These are phyloP conservation scores for Chlorella sp. DNA, from an alignment of 139 green algal genomes.

Conservation along the genomic window DNA sequence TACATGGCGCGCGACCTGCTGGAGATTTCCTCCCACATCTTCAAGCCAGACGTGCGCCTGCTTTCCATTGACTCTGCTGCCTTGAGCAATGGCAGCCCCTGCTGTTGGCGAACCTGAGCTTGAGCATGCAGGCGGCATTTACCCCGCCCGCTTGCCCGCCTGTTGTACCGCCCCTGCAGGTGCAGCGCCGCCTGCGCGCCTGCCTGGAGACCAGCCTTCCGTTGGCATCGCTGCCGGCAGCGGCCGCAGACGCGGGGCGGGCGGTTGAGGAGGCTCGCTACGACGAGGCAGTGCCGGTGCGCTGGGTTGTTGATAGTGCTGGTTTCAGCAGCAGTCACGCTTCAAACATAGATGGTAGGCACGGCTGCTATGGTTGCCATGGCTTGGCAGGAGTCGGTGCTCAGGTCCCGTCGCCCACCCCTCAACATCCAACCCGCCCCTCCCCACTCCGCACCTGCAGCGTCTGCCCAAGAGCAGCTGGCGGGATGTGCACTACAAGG, in stretches of 20 bases:
- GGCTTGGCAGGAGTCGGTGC: too few species aligned
- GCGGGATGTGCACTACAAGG: constrained; percentile 69
- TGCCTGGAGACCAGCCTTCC: constrained; percentile 46
- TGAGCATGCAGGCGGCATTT: too few species aligned
- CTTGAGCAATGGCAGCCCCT: too few species aligned
- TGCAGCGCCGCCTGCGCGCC: constrained; percentile 24
- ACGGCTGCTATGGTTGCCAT: too few species aligned
- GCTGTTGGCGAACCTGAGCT: too few species aligned
- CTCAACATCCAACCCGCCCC: neutral
- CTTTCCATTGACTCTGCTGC: too few species aligned
- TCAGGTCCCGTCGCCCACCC: too few species aligned
- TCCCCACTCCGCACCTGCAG: constrained; percentile 7
- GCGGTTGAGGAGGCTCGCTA: constrained; percentile 13
- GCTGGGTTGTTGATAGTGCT: neutral
- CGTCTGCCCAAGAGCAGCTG: constrained; percentile 59
- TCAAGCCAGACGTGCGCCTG: constrained; percentile 42
- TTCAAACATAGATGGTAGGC: too few species aligned
- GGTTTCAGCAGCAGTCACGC: too few species aligned
- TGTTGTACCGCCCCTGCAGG: neutral
- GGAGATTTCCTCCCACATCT: constrained; percentile 43
- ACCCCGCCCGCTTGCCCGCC: neutral
- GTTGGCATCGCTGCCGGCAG: constrained; percentile 37
- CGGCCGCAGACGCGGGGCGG: constrained; percentile 3
- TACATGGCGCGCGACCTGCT: constrained; percentile 54
- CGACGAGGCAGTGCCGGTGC: constrained; percentile 30